These are phyloP conservation scores for Botrytis galanthina DNA, from an alignment of 2,329 filamentous ascomycete genomes.

Conservation along the genomic window DNA sequence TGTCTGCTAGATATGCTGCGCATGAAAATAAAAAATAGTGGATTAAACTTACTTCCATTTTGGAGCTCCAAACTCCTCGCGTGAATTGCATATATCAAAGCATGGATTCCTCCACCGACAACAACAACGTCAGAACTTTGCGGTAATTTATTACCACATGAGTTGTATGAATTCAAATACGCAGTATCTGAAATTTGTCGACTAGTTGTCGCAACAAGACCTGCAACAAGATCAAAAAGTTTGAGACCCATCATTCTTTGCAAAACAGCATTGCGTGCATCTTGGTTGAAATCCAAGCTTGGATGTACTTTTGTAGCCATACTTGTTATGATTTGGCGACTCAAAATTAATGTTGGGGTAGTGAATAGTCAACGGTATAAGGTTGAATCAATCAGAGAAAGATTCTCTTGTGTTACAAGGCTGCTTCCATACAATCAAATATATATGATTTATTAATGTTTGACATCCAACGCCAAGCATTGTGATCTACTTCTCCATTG, in stretches of 20 bases:
- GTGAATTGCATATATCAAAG: constrained; percentile 34
- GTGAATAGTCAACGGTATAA: neutral
- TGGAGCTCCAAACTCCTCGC: constrained; percentile 23
- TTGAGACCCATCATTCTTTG: neutral
- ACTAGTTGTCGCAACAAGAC: neutral
- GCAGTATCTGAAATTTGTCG: constrained; percentile 3
- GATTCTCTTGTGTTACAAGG: no score
- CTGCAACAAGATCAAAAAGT: neutral
- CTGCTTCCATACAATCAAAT: neutral
- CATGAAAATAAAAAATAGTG: neutral
- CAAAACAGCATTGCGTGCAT: neutral
- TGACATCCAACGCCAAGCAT: no score
- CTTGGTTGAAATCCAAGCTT: neutral
- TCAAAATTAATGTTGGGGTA: neutral
- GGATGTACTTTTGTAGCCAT: neutral
- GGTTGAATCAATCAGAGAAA: neutral
- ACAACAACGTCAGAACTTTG: constrained; percentile 31
- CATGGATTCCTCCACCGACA: constrained; percentile 31
- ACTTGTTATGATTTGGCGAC: rapidly evolving
- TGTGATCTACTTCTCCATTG: neutral
- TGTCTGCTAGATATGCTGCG: neutral
- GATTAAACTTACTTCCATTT: constrained; percentile 8
- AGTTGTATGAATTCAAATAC: constrained; percentile 4
- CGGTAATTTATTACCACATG: constrained; percentile 17
- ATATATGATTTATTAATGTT: neutral